Base-by-base conservation (phyloP, 306 rosid genomes). In the Styphnolobium japonicum region DNA sequence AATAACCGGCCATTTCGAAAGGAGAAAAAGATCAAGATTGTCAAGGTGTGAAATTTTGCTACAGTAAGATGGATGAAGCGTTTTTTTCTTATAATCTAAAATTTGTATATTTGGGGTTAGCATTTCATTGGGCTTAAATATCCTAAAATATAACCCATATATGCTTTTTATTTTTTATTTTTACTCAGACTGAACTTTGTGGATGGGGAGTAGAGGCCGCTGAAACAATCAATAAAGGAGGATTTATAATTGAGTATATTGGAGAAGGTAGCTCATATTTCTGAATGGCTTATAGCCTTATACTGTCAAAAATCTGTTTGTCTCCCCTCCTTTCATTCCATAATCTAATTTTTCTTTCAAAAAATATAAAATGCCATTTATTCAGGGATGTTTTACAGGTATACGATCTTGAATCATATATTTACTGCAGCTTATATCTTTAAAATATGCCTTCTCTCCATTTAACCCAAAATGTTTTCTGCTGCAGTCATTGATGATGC, bases 131-230 rank as follows among this genome's bases (percentile, higher is more conserved):
- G 65, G 31, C 23, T 33, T 61, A 43, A 45, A 45, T 11, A 45
- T 69, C 5, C 8, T 33, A 34, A 55, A 43, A 31, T 43, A 51
- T 25, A n/a, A 73, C 40, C 18, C 43, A 51, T 70, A 37, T 42
- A 57, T 64, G 67, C 15, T 74, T 62, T 25, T 49, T 37, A 18
- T 79, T 68, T 58, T 49, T 73, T 14, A 14, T 77, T 53, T 40
- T 71, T 79, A 75, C 77, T 61, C 93, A 94, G 98, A 94, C 98
- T 15, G 88, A 83, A 82, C 87, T 82, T 63, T 94, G 98, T 85
- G 98, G 98, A 73, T 94, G 98, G 98, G 98, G 98, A 85, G 98
- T 90, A 51, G 97, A 86, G 88, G 94, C 98, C 0, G 87, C 89
- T 12, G 98, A 94, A 85, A 36, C 79, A 22, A 80, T 94, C 23